Percentiles rank a stretch among this genome's conserved stretches.
phyloP scores from a whole-genome alignment of 306 rosid genomes.

The Luffa aegyptiaca region DNA sequence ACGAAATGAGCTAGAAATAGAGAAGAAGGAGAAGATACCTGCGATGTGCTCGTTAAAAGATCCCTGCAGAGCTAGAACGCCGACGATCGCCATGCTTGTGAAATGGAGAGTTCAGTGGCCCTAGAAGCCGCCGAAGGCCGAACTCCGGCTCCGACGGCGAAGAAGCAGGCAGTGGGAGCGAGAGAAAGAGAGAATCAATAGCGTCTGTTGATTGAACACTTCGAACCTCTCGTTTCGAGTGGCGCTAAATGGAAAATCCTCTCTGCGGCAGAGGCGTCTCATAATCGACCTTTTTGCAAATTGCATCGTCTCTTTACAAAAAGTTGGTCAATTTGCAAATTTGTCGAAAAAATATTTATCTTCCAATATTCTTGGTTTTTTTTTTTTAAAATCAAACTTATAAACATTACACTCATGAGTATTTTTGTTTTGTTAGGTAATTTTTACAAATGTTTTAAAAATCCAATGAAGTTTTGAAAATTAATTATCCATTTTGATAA shows the following conservation, averaged over 20 bases:
- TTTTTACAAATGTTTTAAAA: no score
- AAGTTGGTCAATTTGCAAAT: background rate
- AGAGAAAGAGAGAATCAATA: background rate
- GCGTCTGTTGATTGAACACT: background rate
- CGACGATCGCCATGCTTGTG: slow-evolving; percentile 55
- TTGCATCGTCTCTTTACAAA: background rate
- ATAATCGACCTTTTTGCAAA: background rate
- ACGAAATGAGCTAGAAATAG: background rate
- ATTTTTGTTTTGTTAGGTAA: no score
- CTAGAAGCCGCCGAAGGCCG: background rate
- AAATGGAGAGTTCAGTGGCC: background rate
- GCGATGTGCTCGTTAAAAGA: slow-evolving; percentile 94
- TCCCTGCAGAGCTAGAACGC: slow-evolving; percentile 93
- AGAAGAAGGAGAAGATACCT: slow-evolving; percentile 26
- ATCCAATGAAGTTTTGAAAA: no score
- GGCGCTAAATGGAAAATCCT: background rate
- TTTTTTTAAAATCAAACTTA: no score
- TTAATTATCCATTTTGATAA: no score
- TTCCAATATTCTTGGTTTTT: no score
- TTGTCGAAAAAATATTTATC: no score
- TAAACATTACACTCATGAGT: no score
- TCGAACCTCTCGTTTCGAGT: slow-evolving; percentile 5
- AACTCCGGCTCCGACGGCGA: background rate
- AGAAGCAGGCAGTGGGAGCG: background rate
- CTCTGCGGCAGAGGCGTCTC: background rate